Conservation (phyloP, 768 basidiomycete genomes). For the Kwoniella newhampshirensis region DNA sequence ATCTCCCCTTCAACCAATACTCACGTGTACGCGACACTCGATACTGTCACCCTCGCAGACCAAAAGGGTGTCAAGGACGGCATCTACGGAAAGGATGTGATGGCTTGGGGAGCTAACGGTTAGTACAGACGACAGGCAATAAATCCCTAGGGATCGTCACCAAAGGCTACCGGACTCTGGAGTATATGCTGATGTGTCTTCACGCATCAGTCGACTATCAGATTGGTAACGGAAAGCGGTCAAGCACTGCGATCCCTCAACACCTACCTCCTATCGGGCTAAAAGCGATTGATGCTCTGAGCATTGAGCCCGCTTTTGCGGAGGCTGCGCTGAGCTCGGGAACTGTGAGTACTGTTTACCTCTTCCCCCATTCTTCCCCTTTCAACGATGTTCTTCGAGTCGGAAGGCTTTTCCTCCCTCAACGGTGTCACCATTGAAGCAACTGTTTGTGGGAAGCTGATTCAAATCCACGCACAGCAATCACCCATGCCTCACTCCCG, state of each 20-base stretch:
- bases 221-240: conserved; percentile 55
- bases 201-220: conserved; percentile 44
- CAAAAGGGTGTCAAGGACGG: conserved; percentile 41
- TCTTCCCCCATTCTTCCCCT: too few species aligned
- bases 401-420: too few species aligned
- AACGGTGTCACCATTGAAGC: too few species aligned
- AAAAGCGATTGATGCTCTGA: conserved; percentile 17
- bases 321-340: conserved; percentile 45
- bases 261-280: conserved; percentile 51
- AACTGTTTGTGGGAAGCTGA: too few species aligned
- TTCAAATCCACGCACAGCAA: conserved; percentile 12
- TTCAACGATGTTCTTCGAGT: too few species aligned
- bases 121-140: too few species aligned
- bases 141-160: too few species aligned
- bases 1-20: conserved; percentile 61
- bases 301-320: conserved; percentile 2
- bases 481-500: conserved; percentile 55
- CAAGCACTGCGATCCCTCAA: conserved; percentile 55
- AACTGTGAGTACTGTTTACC: conserved; percentile 30
- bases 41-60: conserved; percentile 60
- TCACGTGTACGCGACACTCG: conserved; percentile 72
- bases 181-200: neutral
- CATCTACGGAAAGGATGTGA: conserved; percentile 52
- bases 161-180: too few species aligned
- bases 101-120: conserved; percentile 53